Conservation (phyloP, 192 early-diverging fungal genomes). For the Coemansia guatemalensis region DNA sequence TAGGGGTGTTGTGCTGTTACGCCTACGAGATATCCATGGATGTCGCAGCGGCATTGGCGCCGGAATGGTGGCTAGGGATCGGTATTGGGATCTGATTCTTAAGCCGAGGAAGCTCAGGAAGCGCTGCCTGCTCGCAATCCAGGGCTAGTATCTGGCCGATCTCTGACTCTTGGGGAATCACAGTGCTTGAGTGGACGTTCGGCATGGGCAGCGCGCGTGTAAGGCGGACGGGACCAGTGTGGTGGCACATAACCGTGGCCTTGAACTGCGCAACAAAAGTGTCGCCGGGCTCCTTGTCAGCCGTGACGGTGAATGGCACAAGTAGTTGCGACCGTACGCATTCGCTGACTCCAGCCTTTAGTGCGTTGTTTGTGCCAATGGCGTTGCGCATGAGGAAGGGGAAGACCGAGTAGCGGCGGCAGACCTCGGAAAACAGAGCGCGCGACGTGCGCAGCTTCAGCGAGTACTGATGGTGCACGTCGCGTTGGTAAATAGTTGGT, state of each 20-base stretch:
- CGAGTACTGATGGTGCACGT: conserved; percentile 71
- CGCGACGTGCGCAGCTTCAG: conserved; percentile 66
- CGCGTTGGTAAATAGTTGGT: conserved; percentile 67
- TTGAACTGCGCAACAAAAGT: conserved; percentile 74
- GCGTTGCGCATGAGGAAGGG: conserved; percentile 67
- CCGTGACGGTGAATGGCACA: conserved; percentile 62
- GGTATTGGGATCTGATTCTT: conserved; percentile 32
- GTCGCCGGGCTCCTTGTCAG: conserved; percentile 51
- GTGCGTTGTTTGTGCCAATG: conserved; percentile 21
- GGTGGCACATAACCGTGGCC: conserved; percentile 63
- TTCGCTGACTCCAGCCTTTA: conserved; percentile 68
- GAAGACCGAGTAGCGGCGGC: conserved; percentile 65
- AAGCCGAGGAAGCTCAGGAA: conserved; percentile 50
- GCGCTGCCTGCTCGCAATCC: conserved; percentile 23
- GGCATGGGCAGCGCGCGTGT: conserved; percentile 68
- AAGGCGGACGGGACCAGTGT: conserved; percentile 65
- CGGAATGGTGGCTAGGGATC: conserved; percentile 10
- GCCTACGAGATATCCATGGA: conserved; percentile 32
- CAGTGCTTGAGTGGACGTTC: conserved; percentile 71
- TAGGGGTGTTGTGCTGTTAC: neutral
- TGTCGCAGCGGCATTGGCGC: neutral
- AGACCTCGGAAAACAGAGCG: conserved; percentile 62
- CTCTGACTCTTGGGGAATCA: conserved; percentile 53
- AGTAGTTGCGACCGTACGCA: conserved; percentile 63
- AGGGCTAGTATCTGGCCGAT: conserved; percentile 48